These are phyloP conservation scores for Dorcoceras hygrometricum DNA, from an alignment of 257 asterid genomes.

Conservation along the genomic window DNA sequence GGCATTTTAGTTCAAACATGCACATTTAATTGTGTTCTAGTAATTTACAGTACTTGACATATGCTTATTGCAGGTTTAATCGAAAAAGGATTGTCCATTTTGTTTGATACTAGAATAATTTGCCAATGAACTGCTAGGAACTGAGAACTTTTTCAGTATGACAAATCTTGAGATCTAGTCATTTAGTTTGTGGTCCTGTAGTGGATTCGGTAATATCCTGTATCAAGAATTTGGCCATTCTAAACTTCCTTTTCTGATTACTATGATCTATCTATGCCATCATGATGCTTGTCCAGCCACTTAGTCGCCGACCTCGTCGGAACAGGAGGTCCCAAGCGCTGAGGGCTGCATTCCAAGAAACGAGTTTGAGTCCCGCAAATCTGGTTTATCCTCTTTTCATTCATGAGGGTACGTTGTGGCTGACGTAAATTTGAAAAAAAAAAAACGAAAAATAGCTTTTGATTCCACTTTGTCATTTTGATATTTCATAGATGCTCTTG, in stretches of 20 bases:
- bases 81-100: neutral
- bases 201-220: neutral
- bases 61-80: neutral
- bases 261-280: neutral
- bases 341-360: constrained; percentile 92
- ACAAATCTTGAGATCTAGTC: neutral
- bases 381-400: constrained; percentile 95
- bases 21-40: neutral
- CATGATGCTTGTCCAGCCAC: constrained; percentile 46
- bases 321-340: constrained; percentile 70
- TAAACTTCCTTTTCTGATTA: neutral
- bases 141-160: neutral
- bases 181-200: neutral
- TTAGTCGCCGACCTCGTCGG: constrained; percentile 79
- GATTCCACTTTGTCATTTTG: neutral
- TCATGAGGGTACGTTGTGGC: constrained; percentile 67
- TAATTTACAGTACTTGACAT: neutral
- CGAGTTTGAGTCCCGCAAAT: constrained; percentile 82
- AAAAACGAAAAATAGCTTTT: neutral
- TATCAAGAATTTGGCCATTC: neutral
- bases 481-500: neutral
- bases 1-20: neutral
- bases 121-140: neutral
- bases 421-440: neutral
- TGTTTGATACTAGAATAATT: neutral